Evolutionary conservation across 1,139 yeast genomes (phyloP), one percentile per base, ranked within the genome.

Genomic region (Arxiozyma heterogenica): DNA sequence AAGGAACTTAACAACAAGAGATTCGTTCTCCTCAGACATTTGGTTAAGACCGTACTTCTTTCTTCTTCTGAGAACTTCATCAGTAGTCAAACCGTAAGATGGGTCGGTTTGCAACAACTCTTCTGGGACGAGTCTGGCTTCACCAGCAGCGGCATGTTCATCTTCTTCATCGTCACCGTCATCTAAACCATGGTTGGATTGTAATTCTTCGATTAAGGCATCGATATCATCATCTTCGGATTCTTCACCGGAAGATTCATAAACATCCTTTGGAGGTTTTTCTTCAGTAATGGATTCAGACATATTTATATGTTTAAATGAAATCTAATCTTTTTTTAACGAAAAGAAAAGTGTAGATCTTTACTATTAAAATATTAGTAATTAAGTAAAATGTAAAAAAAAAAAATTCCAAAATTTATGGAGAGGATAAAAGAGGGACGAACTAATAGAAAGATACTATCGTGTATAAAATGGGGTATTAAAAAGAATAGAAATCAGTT

Each of bases 11-110:
- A 89, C 74, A 58, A 89, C 68, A 75, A 87, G 63, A 76, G 86
- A 87, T 76, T 88, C 96, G 68, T 82, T 76, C 73, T 90, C 96
- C 76, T 91, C 97, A 63, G 91, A 85, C 95, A 91, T 88, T 77
- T 87, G 93, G 76, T 91, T 91, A 66, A 83, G 75, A 79, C 97
- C 98, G 71, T 76, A 91, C 81, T 86, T 88, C 87, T 88, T 90
- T 77, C 95, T 82, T 81, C 97, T 85, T 73, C 80, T 84, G 67
- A 73, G 60, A 59, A 88, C 96, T 71, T 91, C 96, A 53, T 86
- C 95, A 58, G 82, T 74, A 58, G 86, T 73, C 67, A 91, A 81
- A 81, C 98, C 97, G 65, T 73, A 71, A 54, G 84, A 70, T 53
- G 93, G 91, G 76, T 87, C 93, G 58, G 98, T 91, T 73, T 88